phyloP scores from a whole-genome alignment of 306 rosid species.

The Sphenostylis stenocarpa region DNA sequence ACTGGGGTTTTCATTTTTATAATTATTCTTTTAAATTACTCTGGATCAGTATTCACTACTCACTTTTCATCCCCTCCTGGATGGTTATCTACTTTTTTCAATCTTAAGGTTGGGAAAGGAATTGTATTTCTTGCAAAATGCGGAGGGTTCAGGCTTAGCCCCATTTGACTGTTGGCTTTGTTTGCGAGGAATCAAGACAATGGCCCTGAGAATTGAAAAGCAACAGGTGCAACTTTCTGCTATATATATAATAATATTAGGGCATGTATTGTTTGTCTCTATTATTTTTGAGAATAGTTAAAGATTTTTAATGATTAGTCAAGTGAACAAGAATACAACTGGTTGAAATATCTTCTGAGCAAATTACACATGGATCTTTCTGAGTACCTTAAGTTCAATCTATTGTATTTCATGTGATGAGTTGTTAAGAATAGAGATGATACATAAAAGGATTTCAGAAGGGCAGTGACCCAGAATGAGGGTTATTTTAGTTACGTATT shows the following conservation, averaged over 20 bases:
- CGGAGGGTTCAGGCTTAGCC: conserved; percentile 92
- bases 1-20: not conserved
- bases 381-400: not conserved
- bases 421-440: not conserved
- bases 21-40: not conserved
- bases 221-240: conserved; percentile 69
- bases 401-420: not conserved
- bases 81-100: conserved; percentile 24
- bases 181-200: conserved; percentile 85
- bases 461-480: not conserved
- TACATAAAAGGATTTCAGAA: not conserved
- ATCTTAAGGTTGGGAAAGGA: conserved; percentile 73
- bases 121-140: conserved; percentile 83
- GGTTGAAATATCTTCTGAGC: conserved; percentile 15
- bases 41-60: not conserved
- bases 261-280: conserved; percentile 7
- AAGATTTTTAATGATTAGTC: not conserved
- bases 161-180: conserved; percentile 93
- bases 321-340: not conserved
- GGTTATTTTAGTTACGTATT: not conserved
- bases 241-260: conserved; percentile 6
- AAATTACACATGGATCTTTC: not conserved
- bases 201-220: conserved; percentile 88
- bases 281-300: not conserved
- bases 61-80: not conserved